A percentile compares a stretch with the other conserved stretches of the same genome.
Evolutionary conservation across 352 stramenopile species (phyloP).

Genomic region (Globisporangium cystogenes): DNA sequence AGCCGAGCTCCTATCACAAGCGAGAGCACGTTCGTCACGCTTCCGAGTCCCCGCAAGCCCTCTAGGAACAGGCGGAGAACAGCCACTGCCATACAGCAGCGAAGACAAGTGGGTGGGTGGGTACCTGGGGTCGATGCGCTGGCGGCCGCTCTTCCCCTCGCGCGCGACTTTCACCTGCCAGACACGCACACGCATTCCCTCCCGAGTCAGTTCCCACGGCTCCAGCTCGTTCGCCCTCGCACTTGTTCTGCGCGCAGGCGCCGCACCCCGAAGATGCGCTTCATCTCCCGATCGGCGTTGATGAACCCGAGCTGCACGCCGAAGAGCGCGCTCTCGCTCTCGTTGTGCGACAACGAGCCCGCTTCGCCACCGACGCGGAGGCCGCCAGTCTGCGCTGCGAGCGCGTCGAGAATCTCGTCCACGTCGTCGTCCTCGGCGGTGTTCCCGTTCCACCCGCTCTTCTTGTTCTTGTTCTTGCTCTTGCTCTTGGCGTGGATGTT

Average conservation of each 20-base stretch:
- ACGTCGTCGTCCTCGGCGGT: constrained; percentile 32
- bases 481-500: constrained; percentile 10
- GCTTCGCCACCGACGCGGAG: constrained; percentile 31
- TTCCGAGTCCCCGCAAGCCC: no score
- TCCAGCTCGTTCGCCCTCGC: no score
- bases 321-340: constrained; percentile 56
- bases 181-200: not conserved
- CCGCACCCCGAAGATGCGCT: constrained; percentile 79
- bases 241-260: no score
- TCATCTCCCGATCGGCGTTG: constrained; percentile 88
- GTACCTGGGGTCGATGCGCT: constrained; percentile 57
- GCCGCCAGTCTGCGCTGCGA: constrained; percentile 37
- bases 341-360: constrained; percentile 19
- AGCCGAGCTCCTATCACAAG: constrained; percentile 36
- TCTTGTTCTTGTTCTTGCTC: constrained; percentile 40
- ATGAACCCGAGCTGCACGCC: constrained; percentile 64
- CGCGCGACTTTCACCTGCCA: constrained; percentile 57
- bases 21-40: not conserved
- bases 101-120: not conserved
- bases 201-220: not conserved
- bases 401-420: constrained; percentile 62
- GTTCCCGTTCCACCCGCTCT: constrained; percentile 19
- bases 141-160: constrained; percentile 30
- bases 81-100: constrained; percentile 1
- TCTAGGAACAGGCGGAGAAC: no score